phyloP scores from a whole-genome alignment of 2,329 filamentous ascomycete species.

The Verticillium nubilum region DNA sequence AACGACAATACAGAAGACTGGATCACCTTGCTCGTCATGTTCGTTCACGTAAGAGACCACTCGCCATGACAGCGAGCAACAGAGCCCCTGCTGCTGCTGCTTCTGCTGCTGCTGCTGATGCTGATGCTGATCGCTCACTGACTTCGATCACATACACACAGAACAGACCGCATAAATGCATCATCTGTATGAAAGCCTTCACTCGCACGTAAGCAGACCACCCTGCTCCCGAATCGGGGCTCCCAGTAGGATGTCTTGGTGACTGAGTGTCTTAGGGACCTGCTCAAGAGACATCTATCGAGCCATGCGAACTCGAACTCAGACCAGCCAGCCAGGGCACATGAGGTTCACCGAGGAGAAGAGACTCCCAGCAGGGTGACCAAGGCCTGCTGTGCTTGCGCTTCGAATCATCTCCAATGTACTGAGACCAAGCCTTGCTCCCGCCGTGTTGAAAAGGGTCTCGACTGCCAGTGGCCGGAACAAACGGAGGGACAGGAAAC shows the following conservation, averaged over 20 bases:
- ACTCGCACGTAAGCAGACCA: slow-evolving; percentile 18
- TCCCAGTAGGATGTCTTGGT: neutral
- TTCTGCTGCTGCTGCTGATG: neutral
- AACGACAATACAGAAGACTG: slow-evolving; percentile 20
- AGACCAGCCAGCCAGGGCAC: slow-evolving; percentile 1
- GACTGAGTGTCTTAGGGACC: slow-evolving; percentile 14
- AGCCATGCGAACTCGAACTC: slow-evolving; percentile 13
- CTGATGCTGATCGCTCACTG: neutral
- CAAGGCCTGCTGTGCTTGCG: slow-evolving; percentile 20
- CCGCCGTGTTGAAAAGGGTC: slow-evolving; percentile 18
- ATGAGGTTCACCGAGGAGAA: neutral
- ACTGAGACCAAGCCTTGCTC: slow-evolving; percentile 23
- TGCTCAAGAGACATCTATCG: slow-evolving; percentile 17
- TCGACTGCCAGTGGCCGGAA: slow-evolving; percentile 19
- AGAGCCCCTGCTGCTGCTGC: too few species aligned
- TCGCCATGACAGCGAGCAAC: neutral
- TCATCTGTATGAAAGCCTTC: slow-evolving; percentile 22
- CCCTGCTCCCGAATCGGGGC: neutral
- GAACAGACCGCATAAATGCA: slow-evolving; percentile 22
- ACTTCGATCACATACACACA: slow-evolving; percentile 18
- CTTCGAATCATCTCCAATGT: slow-evolving; percentile 22
- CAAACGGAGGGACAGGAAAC: neutral
- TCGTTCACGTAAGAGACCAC: slow-evolving; percentile 21
- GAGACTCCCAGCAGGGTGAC: slow-evolving; percentile 14
- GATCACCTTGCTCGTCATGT: slow-evolving; percentile 26